Base-by-base conservation (phyloP, 2,329 filamentous ascomycete species). In the Ceratocystis albifundus region DNA sequence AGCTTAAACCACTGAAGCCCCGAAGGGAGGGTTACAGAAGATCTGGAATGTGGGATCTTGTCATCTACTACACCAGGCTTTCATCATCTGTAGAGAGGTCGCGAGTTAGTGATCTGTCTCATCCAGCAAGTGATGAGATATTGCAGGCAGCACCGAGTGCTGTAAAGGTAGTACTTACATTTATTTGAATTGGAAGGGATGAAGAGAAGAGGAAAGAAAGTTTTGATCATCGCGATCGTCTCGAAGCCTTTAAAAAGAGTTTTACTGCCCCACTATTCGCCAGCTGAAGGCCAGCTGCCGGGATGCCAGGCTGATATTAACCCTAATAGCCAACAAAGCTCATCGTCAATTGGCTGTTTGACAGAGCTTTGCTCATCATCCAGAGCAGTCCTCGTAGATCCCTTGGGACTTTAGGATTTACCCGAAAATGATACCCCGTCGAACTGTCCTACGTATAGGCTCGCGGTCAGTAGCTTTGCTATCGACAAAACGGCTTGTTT, bases 121-220 rank as follows among this genome's bases (percentile, higher is more conserved):
- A 17, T 15, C 15, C 3, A 15, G 15, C 57, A 67, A 65, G 66
- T 65, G 64, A 61, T 30, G 57, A 65, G 36, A 46, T 41, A 46
- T 41, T 4, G 36, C 46, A 61, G 30, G 10, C 17, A n/a, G 15
- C 6, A 32, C 1, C 45, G 30, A 66, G 62, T 63, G 65, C 66
- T 61, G 8, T 17, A 53, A 50, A 59, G 41, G 5, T 63, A n/a
- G 68, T 65, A 85, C 91, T 84, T 82, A 96, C 92, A 81, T 90
- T 84, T 87, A 86, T 88, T 95, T 96, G 95, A 96, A 92, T 89
- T 90, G 91, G 92, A 96, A 96, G 90, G 92, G 90, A 86, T 88
- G 83, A 86, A 80, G 79, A 78, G 80, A 82, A 81, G 10, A 77
- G 78, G 78, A 74, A 74, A 69, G 77, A 76, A 72, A 74, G 71